A percentile compares a stretch with the other conserved stretches of the same genome.
Evolutionary conservation across 108 stramenopile genomes (phyloP).

Genomic region (Epithemia pelagica): DNA sequence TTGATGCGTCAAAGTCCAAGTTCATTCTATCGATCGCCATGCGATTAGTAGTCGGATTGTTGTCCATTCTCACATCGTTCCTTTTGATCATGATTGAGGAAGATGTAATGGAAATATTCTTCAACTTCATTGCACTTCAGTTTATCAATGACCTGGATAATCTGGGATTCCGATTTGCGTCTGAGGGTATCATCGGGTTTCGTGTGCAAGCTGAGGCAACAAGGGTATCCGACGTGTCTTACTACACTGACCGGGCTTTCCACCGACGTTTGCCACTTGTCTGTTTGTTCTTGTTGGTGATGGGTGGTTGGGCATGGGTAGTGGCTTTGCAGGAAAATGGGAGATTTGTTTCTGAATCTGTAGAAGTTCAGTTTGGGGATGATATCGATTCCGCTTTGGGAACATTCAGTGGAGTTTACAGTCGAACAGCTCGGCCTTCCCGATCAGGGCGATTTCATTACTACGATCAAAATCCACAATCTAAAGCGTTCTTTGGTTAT

Average conservation of each 20-base stretch:
- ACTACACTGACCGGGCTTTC: neutral
- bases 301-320: neutral
- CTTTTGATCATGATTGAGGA: neutral
- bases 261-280: neutral
- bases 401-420: constrained; percentile 7
- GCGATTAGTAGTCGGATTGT: neutral
- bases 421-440: neutral
- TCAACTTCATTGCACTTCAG: constrained; percentile 8
- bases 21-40: neutral
- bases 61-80: constrained; percentile 1
- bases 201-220: neutral
- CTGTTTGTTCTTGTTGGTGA: neutral
- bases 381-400: neutral
- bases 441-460: neutral
- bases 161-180: neutral
- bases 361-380: constrained; percentile 8
- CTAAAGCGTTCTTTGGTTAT: neutral
- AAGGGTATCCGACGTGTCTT: neutral
- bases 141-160: constrained; percentile 7
- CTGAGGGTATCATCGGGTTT: neutral
- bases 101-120: constrained; percentile 5
- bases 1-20: constrained; percentile 1
- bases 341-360: neutral
- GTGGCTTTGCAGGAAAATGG: neutral
- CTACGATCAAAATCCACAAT: neutral